Conservation (phyloP, 441 rosid species). For the Arabidopsis lyrata region DNA sequence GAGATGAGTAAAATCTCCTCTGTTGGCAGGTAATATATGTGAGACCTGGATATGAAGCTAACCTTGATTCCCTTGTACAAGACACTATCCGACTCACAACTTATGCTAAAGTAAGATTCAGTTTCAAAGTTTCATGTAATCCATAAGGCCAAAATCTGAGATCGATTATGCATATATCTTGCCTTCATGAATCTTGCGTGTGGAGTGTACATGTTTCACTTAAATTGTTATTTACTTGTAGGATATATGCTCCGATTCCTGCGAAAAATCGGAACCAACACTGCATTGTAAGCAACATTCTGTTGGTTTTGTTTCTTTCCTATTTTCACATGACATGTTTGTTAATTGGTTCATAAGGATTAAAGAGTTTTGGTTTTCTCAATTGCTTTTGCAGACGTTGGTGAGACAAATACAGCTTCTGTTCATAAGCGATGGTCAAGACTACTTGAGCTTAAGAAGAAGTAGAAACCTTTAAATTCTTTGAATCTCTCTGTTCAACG, state of each 20-base stretch:
- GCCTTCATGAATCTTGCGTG: background rate
- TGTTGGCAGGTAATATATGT: conserved; percentile 78
- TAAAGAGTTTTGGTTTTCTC: conserved; percentile 19
- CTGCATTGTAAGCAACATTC: conserved; percentile 57
- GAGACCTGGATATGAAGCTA: conserved; percentile 75
- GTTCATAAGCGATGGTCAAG: conserved; percentile 71
- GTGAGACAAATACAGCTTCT: conserved; percentile 56
- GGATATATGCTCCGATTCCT: conserved; percentile 80
- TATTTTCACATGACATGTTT: conserved; percentile 18
- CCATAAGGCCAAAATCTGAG: background rate
- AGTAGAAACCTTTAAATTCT: conserved; percentile 13
- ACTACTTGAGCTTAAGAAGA: conserved; percentile 71
- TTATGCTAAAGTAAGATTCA: conserved; percentile 53
- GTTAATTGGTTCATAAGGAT: conserved; percentile 6
- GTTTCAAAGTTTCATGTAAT: background rate
- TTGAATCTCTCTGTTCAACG: background rate
- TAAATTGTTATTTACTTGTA: conserved; percentile 25
- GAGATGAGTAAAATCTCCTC: background rate
- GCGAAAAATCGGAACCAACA: conserved; percentile 69
- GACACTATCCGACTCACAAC: conserved; percentile 74
- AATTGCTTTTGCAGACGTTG: conserved; percentile 52
- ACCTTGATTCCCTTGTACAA: conserved; percentile 73
- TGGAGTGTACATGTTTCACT: background rate
- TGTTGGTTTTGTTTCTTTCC: conserved; percentile 11
- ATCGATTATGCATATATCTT: background rate